A percentile compares a stretch with the other conserved stretches of the same genome.
Evolutionary conservation across 2,329 filamentous ascomycete genomes (phyloP).

Genomic region (Cadophora sp.): DNA sequence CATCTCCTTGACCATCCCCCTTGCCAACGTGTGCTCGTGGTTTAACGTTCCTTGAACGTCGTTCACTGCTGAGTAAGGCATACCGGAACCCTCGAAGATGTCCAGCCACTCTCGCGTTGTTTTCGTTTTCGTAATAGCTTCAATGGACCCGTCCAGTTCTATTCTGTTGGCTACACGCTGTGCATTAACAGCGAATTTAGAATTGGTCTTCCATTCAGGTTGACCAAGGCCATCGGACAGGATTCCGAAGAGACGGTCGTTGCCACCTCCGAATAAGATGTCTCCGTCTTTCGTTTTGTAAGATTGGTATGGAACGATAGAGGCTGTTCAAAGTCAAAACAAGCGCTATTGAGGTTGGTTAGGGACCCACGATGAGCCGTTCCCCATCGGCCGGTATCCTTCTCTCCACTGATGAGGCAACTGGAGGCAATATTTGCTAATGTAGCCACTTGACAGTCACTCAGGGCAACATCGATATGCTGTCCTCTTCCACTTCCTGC

Average conservation of each 20-base stretch:
- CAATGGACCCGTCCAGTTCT: constrained; percentile 80
- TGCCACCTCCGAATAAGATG: constrained; percentile 75
- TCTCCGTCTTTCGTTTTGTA: constrained; percentile 78
- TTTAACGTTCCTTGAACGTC: constrained; percentile 85
- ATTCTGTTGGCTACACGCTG: constrained; percentile 73
- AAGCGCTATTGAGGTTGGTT: neutral
- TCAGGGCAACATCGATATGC: constrained; percentile 89
- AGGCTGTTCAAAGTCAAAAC: constrained; percentile 61
- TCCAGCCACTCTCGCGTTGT: constrained; percentile 90
- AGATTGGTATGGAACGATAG: constrained; percentile 93
- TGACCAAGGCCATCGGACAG: constrained; percentile 65
- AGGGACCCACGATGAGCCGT: constrained; percentile 83
- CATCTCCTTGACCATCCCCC: constrained; percentile 89
- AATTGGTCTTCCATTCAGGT: constrained; percentile 65
- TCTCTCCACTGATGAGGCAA: constrained; percentile 84
- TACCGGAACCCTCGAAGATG: constrained; percentile 84
- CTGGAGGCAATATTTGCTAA: constrained; percentile 96
- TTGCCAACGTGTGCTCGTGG: constrained; percentile 83
- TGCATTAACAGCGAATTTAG: constrained; percentile 66
- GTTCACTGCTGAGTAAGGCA: constrained; percentile 96
- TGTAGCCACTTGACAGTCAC: constrained; percentile 94
- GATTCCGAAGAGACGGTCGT: constrained; percentile 71
- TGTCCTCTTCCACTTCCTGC: constrained; percentile 80
- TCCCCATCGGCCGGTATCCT: constrained; percentile 90
- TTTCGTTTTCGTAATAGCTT: constrained; percentile 73